These are phyloP conservation scores for Globisporangium ultimum DNA, from an alignment of 352 stramenopile species.

Conservation along the genomic window DNA sequence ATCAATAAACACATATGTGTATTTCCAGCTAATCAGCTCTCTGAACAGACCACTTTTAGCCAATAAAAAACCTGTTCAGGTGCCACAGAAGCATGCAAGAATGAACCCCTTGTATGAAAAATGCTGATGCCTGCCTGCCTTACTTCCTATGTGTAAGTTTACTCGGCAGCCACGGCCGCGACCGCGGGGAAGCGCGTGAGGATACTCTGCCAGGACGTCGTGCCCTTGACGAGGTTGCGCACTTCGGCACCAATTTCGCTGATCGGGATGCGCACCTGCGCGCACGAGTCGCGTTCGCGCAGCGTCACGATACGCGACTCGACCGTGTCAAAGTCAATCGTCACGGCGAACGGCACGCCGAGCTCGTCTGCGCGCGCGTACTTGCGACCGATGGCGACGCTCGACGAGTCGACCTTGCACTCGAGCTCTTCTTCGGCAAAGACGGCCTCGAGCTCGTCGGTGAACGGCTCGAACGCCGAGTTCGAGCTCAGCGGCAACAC, in stretches of 20 bases:
- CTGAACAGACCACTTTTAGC: too few relatives aligned
- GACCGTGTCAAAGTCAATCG: slow-evolving; percentile 98
- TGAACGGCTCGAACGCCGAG: slow-evolving; percentile 77
- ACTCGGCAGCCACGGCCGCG: slow-evolving; percentile 31
- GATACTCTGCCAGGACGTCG: slow-evolving; percentile 80
- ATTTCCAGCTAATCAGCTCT: too few relatives aligned
- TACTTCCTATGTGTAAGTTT: neutral
- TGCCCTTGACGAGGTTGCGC: slow-evolving; percentile 85
- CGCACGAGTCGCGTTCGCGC: slow-evolving; percentile 96
- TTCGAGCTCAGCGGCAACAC: slow-evolving; percentile 93
- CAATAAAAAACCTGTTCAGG: too few relatives aligned
- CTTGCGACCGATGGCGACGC: slow-evolving; percentile 93
- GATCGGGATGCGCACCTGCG: slow-evolving; percentile 94
- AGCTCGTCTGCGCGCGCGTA: slow-evolving; percentile 98
- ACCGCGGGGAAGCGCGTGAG: slow-evolving; percentile 84
- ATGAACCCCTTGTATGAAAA: too few relatives aligned
- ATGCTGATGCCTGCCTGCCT: too few relatives aligned
- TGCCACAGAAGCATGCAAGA: too few relatives aligned
- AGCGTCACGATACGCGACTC: slow-evolving; percentile 94
- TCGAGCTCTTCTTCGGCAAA: slow-evolving; percentile 67
- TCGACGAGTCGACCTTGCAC: slow-evolving; percentile 95
- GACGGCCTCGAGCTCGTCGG: slow-evolving; percentile 69
- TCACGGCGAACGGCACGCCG: slow-evolving; percentile 97
- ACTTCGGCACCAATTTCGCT: slow-evolving; percentile 76
- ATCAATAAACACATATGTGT: neutral